Percentiles rank a stretch among this genome's conserved stretches.
These are phyloP conservation scores for Metschnikowia drakensbergensis DNA, from an alignment of 805 yeast species.

Conservation along the genomic window DNA sequence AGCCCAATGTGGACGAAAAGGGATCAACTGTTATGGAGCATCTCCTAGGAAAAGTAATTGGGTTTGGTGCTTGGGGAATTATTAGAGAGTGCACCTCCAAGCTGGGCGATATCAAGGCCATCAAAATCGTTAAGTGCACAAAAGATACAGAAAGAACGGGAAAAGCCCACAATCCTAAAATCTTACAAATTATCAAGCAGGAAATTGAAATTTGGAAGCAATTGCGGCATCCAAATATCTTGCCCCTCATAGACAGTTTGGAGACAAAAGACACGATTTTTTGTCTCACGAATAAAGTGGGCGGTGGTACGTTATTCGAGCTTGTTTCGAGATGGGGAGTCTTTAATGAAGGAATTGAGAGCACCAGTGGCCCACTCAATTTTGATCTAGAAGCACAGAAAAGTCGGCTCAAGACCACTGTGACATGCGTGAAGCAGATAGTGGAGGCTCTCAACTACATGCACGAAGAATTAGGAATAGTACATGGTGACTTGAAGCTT, in stretches of 20 bases:
- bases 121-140: constrained; percentile 52
- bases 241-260: constrained; percentile 58
- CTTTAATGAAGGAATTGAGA: constrained; percentile 26
- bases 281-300: constrained; percentile 63
- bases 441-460: constrained; percentile 58
- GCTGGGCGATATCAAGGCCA: constrained; percentile 45
- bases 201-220: constrained; percentile 77
- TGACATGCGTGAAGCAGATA: constrained; percentile 47
- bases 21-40: constrained; percentile 66
- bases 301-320: constrained; percentile 81
- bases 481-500: constrained; percentile 80
- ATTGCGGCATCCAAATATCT: constrained; percentile 59
- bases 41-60: constrained; percentile 68
- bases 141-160: constrained; percentile 17
- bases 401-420: constrained; percentile 33
- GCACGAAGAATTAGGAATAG: constrained; percentile 51
- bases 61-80: constrained; percentile 88
- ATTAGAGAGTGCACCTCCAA: constrained; percentile 60
- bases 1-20: constrained; percentile 51
- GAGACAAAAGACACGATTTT: constrained; percentile 64
- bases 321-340: constrained; percentile 65
- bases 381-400: constrained; percentile 25
- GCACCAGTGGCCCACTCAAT: constrained; percentile 26
- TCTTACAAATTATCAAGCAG: constrained; percentile 56
- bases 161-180: constrained; percentile 41